Conservation (phyloP, 2,329 filamentous ascomycete species). For the Thyridium curvatum region DNA sequence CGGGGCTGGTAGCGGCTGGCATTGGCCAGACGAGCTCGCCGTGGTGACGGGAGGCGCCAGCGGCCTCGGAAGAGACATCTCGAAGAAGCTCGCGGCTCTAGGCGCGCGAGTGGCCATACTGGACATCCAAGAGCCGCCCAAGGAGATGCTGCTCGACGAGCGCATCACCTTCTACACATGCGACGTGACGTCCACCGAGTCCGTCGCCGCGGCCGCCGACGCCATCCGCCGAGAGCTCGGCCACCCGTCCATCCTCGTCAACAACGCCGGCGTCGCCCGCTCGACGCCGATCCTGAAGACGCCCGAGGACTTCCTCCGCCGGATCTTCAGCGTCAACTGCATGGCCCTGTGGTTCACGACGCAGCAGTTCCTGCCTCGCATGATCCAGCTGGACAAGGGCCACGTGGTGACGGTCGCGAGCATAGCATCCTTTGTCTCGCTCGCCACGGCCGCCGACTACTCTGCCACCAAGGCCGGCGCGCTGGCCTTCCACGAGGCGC, state of each 20-base stretch:
- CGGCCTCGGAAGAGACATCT: conserved; percentile 29
- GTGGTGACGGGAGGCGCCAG: conserved; percentile 8
- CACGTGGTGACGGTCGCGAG: conserved; percentile 55
- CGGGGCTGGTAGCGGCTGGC: conserved; percentile 10
- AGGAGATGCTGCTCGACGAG: conserved; percentile 17
- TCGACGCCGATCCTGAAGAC: conserved; percentile 44
- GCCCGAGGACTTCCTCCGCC: conserved; percentile 39
- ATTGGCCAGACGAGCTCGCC: conserved; percentile 18
- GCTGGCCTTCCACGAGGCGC: conserved; percentile 51
- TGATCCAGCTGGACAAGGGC: conserved; percentile 51
- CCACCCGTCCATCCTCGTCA: conserved; percentile 32
- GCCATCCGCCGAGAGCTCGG: conserved; percentile 28
- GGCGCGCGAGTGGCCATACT: conserved; percentile 29
- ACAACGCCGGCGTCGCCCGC: conserved; percentile 30
- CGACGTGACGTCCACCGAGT: conserved; percentile 36
- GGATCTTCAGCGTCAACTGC: conserved; percentile 54
- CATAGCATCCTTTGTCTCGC: conserved; percentile 43
- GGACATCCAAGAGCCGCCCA: conserved; percentile 24
- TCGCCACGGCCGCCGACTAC: conserved; percentile 53
- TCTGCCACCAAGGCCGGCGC: conserved; percentile 49
- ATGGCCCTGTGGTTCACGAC: conserved; percentile 50
- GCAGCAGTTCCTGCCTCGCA: conserved; percentile 50
- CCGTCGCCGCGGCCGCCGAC: conserved; percentile 32
- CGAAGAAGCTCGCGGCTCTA: conserved; percentile 21
- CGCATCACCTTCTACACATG: conserved; percentile 35